Evolutionary conservation across 73 alveolate species (phyloP).

Genomic region (Paramecium biaurelia): DNA sequence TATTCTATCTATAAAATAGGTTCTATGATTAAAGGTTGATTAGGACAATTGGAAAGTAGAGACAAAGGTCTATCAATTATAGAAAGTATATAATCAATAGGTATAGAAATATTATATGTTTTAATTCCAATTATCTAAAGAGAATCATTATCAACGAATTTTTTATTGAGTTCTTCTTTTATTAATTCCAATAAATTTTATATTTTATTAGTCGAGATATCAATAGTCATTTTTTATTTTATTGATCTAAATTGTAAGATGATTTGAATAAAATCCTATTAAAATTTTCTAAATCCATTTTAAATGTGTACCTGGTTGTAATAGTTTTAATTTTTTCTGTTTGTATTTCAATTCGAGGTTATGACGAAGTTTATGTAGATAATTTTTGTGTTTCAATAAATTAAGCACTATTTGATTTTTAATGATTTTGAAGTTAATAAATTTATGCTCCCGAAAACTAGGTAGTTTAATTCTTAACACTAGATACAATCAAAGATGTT

Average conservation of each 20-base stretch:
- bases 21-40: conserved; percentile 11
- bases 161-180: background rate
- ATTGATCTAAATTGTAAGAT: background rate
- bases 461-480: background rate
- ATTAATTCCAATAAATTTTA: background rate
- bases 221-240: background rate
- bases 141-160: background rate
- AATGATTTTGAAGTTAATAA: background rate
- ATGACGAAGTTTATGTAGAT: background rate
- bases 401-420: conserved; percentile 14
- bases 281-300: background rate
- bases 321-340: background rate
- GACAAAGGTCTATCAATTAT: background rate
- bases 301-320: background rate
- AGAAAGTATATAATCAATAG: conserved; percentile 31
- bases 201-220: conserved; percentile 17
- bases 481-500: background rate
- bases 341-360: background rate
- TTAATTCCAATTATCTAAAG: background rate
- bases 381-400: background rate
- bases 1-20: background rate
- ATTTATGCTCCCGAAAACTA: background rate
- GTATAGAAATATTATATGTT: background rate
- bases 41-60: background rate
- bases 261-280: background rate